These are phyloP conservation scores for Stemphylium beticola DNA, from an alignment of 2,329 filamentous ascomycete genomes.

Conservation along the genomic window DNA sequence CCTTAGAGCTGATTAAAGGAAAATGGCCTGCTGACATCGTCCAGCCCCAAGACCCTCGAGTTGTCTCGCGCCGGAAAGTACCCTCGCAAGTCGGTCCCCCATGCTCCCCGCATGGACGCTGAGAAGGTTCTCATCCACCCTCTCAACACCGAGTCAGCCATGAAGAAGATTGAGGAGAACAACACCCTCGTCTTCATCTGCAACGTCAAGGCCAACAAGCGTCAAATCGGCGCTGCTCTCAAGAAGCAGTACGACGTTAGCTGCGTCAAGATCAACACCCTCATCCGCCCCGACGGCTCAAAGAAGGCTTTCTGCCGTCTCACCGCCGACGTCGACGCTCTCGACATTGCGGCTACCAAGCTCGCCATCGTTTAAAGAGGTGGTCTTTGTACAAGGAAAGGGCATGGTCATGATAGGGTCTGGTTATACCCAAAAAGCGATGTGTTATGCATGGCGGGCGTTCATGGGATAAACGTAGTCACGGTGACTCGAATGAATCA, in stretches of 20 bases:
- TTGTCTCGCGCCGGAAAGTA: constrained; percentile 92
- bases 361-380: constrained; percentile 86
- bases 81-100: constrained; percentile 92
- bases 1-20: background rate
- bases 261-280: constrained; percentile 98
- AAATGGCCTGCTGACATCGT: constrained; percentile 6
- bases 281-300: constrained; percentile 94
- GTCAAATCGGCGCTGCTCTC: constrained; percentile 96
- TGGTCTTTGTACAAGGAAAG: constrained; percentile 20
- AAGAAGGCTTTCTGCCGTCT: constrained; percentile 99
- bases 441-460: constrained; percentile 46
- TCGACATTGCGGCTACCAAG: constrained; percentile 99
- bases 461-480: constrained; percentile 47
- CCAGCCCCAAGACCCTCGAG: constrained; percentile 84
- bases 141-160: constrained; percentile 98
- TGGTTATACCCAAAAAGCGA: constrained; percentile 47
- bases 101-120: constrained; percentile 90
- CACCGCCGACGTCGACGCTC: constrained; percentile 94
- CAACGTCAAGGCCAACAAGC: constrained; percentile 92
- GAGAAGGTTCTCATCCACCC: constrained; percentile 97
- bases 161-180: constrained; percentile 99
- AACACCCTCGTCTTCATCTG: constrained; percentile 99
- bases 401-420: constrained; percentile 36
- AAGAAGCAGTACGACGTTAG: constrained; percentile 99
- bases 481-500: constrained; percentile 47